A percentile compares a stretch with the other conserved stretches of the same genome.
These are phyloP conservation scores for Cutaneotrichosporon dermatis DNA, from an alignment of 1,284 basidiomycete genomes.

Conservation along the genomic window DNA sequence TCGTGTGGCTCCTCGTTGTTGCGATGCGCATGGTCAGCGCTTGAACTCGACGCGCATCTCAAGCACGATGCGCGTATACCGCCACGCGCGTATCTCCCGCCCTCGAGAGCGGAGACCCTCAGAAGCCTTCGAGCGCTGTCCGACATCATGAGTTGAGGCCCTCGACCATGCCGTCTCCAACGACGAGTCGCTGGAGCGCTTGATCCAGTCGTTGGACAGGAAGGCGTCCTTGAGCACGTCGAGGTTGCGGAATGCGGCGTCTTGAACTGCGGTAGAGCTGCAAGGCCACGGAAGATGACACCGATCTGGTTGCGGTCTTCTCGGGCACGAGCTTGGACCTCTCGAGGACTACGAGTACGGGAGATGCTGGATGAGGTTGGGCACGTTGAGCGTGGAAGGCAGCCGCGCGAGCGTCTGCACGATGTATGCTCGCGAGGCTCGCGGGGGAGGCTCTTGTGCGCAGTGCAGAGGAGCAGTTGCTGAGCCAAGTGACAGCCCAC, in stretches of 20 bases:
- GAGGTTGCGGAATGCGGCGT: conserved; percentile 44
- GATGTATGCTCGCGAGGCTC: conserved; percentile 34
- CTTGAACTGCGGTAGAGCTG: conserved; percentile 42
- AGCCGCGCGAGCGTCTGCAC: conserved; percentile 35
- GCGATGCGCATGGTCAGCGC: conserved; percentile 36
- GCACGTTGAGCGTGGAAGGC: conserved; percentile 33
- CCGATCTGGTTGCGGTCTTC: conserved; percentile 24
- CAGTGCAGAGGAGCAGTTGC: conserved; percentile 36
- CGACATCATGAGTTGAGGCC: conserved; percentile 46
- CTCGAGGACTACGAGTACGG: conserved; percentile 38
- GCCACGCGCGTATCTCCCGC: conserved; percentile 39
- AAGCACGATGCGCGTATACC: conserved; percentile 44
- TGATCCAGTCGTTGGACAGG: conserved; percentile 43
- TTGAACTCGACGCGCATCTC: conserved; percentile 48
- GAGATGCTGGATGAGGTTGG: conserved; percentile 39
- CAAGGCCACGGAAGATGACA: conserved; percentile 29
- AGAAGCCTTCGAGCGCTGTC: conserved; percentile 26
- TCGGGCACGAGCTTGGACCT: conserved; percentile 25
- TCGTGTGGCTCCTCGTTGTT: conserved; percentile 33
- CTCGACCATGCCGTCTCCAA: conserved; percentile 45
- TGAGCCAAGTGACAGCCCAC: conserved; percentile 31
- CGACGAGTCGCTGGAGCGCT: conserved; percentile 25
- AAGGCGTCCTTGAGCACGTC: conserved; percentile 46
- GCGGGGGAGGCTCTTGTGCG: conserved; percentile 29
- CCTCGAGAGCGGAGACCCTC: conserved; percentile 25